Evolutionary conservation across 1,139 yeast species (phyloP).

Genomic region (Eremothecium cymbalariae): DNA sequence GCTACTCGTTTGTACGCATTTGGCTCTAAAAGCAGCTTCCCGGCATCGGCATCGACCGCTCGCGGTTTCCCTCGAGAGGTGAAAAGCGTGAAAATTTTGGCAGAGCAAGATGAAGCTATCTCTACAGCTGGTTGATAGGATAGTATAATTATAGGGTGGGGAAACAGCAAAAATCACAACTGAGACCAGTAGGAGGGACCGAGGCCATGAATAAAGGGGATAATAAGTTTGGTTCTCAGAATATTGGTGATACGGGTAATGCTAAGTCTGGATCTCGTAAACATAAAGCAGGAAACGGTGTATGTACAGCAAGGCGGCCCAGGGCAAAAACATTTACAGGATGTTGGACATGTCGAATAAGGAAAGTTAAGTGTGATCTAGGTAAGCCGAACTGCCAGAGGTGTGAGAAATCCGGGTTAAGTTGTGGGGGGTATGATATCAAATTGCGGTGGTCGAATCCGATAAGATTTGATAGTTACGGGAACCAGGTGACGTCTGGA

Average conservation of each 20-base stretch:
- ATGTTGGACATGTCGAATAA: conserved; percentile 54
- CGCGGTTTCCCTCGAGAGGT: too few relatives aligned
- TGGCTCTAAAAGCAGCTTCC: too few relatives aligned
- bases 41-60: too few relatives aligned
- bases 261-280: too few relatives aligned
- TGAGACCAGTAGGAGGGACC: neutral
- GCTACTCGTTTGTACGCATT: too few relatives aligned
- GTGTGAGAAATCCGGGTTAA: conserved; percentile 47
- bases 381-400: conserved; percentile 45
- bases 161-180: conserved; percentile 1
- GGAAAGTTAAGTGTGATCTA: conserved; percentile 55
- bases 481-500: conserved; percentile 28
- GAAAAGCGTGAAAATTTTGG: too few relatives aligned
- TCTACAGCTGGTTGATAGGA: too few relatives aligned
- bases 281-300: too few relatives aligned
- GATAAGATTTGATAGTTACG: conserved; percentile 39
- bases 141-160: too few relatives aligned
- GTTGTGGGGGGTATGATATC: conserved; percentile 77
- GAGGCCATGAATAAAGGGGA: conserved; percentile 1
- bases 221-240: too few relatives aligned
- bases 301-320: conserved; percentile 6
- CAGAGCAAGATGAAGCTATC: too few relatives aligned
- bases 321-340: conserved; percentile 46
- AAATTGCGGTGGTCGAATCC: conserved; percentile 71
- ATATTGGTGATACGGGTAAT: too few relatives aligned